Percentiles rank a stretch among this genome's conserved stretches.
Evolutionary conservation across 441 rosid genomes (phyloP).

Genomic region (Corymbia citriodora): DNA sequence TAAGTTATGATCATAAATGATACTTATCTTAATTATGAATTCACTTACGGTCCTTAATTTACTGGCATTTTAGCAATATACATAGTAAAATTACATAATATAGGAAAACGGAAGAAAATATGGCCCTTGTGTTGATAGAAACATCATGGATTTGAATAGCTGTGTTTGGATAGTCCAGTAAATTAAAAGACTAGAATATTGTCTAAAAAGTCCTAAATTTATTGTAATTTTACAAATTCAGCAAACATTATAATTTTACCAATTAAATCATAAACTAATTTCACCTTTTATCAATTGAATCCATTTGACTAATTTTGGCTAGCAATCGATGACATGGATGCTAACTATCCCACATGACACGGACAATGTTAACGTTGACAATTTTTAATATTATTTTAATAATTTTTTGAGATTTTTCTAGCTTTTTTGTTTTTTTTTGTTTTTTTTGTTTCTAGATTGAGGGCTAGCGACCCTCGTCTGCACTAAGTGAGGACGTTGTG

Average conservation of each 20-base stretch:
- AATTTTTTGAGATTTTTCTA: too few species aligned
- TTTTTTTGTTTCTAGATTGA: too few species aligned
- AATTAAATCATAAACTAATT: not conserved
- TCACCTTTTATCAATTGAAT: not conserved
- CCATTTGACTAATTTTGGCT: too few species aligned
- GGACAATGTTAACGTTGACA: accelerated
- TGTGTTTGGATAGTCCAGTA: not conserved
- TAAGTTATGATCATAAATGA: not conserved
- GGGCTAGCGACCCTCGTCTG: accelerated
- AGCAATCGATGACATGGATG: not conserved
- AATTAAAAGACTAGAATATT: not conserved
- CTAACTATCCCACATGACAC: accelerated
- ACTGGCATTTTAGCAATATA: not conserved
- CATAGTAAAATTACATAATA: not conserved
- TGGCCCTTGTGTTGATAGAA: not conserved
- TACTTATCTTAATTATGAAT: not conserved
- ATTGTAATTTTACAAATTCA: too few species aligned
- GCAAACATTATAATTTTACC: too few species aligned
- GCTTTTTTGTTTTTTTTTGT: too few species aligned
- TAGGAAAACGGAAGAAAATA: not conserved
- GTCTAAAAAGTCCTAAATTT: not conserved
- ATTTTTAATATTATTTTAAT: too few species aligned
- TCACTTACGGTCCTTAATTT: not conserved
- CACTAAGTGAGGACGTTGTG: too few species aligned
- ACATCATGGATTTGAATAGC: not conserved